Evolutionary conservation across 148 eudicot species (phyloP), one percentile per base, ranked within the genome.

Genomic region (Tetragonia tetragonoides): DNA sequence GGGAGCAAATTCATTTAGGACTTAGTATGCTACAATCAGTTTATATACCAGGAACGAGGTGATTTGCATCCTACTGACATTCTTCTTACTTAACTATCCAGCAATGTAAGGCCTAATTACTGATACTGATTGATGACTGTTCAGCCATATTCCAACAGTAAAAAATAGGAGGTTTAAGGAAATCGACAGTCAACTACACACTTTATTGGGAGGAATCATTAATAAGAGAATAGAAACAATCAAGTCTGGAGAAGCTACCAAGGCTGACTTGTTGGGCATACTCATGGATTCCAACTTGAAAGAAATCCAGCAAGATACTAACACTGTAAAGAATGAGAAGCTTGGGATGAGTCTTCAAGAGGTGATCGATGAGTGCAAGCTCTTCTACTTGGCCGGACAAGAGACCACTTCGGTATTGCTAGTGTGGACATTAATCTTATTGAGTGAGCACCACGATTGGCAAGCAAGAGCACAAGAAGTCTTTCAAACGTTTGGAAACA

Each of bases 381-480:
- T 74, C 10, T 73, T 82, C 71, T 82, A 82, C 70, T 60, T 81
- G 20, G 81, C 78, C 17, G 84, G 84, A 21, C 84, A 81, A 73
- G 84, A 81, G 72, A 81, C 84, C 7, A 77, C 81, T 72, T 81
- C 84, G 10, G 46, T 60, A 67, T 42, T 82, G 20, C 38, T 82
- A 3, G 84, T 82, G 9, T 82, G 84, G 84, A 56, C 81, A 23
- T 49, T 82, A 63, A 39, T 82, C 59, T 68, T 82, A 66, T 61
- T 82, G 57, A 82, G 84, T 59, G 78, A 78, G 78, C 67, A 77
- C 38, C 81, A 82, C 67, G 81, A 82, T 21, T 77, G 84, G 84
- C 84, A 82, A 77, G 39, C 49, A 23, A 39, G 65, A 77, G 84
- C 84, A 16, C 64, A 81, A 66, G 84, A 81, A 81, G 84, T 81